Base-by-base conservation (phyloP, 257 asterid species). In the Salvia hispanica region DNA sequence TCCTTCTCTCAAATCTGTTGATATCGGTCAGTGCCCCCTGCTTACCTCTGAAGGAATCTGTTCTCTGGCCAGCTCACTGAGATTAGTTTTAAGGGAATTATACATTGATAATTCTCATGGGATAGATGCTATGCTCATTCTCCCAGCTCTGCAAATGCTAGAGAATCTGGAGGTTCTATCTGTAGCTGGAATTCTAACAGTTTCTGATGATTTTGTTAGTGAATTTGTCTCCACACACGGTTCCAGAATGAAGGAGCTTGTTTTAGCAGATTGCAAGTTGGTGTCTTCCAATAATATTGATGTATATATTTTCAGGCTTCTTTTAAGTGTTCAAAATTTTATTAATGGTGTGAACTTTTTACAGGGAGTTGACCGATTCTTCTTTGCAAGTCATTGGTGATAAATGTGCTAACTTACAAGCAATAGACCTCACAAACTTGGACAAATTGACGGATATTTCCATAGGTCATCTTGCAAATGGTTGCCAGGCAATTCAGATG, bases 81-180 rank as follows among this genome's bases (percentile, higher is more conserved):
- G 85, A 72, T 85, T 79, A 64, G 85, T 75, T 74, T 56, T 92
- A 70, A 86, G 85, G 86, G 98, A 93, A 67, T 67, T 93, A 40
- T 88, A 88, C 81, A 21, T 90, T 10, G 95, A 90, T 68, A 61
- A 90, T 52, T 85, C 89, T 51, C 80, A 80, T 66, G 91, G 87
- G 68, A 60, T 90, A 65, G 85, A 92, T 74, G 90, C 94, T 70
- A 83, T 79, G 92, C 81, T 72, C 67, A 77, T 85, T 80, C 86
- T 93, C 58, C 97, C 94, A 34, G 90, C 80, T 21, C 64, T 93
- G 73, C 69, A 80, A 31, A 71, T 83, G 83, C 89, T 90, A 21
- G 84, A 83, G 74, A 79, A 84, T 55, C 76, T 93, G 89, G 95
- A 90, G 78, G 97, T 93, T 75, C 79, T 93, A 50, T 93, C 97